Evolutionary conservation across 2,329 filamentous ascomycete genomes (phyloP).

Genomic region (Colletotrichum lini): DNA sequence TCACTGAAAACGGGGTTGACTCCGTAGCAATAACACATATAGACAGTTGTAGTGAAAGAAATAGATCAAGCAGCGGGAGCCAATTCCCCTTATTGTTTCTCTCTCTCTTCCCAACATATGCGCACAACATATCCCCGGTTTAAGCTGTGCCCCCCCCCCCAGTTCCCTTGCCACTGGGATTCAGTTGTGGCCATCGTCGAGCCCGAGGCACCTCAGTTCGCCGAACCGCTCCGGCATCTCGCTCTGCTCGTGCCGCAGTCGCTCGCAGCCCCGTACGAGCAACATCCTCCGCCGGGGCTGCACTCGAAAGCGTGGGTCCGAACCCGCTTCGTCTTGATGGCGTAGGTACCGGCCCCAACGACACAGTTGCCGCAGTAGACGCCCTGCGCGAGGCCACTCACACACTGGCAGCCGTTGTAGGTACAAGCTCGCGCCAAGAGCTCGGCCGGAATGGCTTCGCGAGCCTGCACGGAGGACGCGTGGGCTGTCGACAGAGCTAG

Average conservation of each 20-base stretch:
- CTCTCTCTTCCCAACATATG: too few species aligned
- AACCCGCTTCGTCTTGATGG: constrained; percentile 45
- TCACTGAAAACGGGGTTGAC: too few species aligned
- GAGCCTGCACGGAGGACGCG: background rate
- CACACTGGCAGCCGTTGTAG: constrained; percentile 44
- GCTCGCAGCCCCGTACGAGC: constrained; percentile 43
- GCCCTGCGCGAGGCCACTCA: constrained; percentile 42
- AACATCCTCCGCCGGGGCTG: constrained; percentile 44
- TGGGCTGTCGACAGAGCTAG: background rate
- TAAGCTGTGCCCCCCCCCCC: too few species aligned
- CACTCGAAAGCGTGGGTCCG: constrained; percentile 45
- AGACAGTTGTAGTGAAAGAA: too few species aligned
- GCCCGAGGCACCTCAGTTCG: background rate
- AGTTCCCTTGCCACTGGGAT: too few species aligned
- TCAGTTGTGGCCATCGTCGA: too few species aligned
- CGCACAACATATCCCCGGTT: too few species aligned
- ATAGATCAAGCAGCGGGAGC: too few species aligned
- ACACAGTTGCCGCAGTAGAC: constrained; percentile 46
- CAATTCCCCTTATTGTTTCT: too few species aligned
- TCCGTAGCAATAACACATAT: too few species aligned
- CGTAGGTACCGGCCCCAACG: constrained; percentile 44
- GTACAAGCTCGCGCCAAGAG: constrained; percentile 41
- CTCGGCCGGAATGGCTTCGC: constrained; percentile 30
- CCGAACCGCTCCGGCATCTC: constrained; percentile 28
- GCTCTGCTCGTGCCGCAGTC: constrained; percentile 41